phyloP scores from a whole-genome alignment of 768 basidiomycete genomes.

The Amanita brunnescens region DNA sequence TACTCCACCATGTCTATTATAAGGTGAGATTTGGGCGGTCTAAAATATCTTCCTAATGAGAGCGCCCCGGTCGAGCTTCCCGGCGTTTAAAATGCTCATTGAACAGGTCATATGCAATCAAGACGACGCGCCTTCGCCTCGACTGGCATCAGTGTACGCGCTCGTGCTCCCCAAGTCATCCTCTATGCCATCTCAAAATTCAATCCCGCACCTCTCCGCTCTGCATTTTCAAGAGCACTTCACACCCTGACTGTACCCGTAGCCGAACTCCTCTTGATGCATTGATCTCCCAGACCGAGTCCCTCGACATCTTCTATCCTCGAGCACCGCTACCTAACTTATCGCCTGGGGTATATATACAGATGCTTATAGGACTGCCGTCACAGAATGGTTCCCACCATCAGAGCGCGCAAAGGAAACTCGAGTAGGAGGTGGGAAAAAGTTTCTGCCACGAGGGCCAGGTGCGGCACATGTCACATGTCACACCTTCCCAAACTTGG shows the following conservation, averaged over 20 bases:
- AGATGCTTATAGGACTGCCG: slow-evolving; percentile 35
- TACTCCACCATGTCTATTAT: too few species aligned
- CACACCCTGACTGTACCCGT: too few species aligned
- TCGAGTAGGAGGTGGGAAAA: slow-evolving; percentile 69
- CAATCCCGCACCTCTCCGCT: slow-evolving; percentile 31
- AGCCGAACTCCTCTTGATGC: slow-evolving; percentile 49
- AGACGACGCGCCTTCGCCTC: too few species aligned
- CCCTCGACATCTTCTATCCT: slow-evolving; percentile 60
- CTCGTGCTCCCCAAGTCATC: too few species aligned
- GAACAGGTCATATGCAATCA: too few species aligned
- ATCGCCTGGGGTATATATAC: slow-evolving; percentile 44
- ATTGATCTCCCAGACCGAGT: slow-evolving; percentile 35
- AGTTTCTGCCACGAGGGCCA: slow-evolving; percentile 28
- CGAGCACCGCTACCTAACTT: slow-evolving; percentile 56
- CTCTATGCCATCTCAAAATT: slow-evolving; percentile 52
- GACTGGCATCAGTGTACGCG: too few species aligned
- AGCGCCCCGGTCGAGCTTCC: too few species aligned
- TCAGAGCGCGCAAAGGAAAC: slow-evolving; percentile 35
- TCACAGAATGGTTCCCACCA: slow-evolving; percentile 55
- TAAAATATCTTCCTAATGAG: too few species aligned
- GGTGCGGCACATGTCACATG: too few species aligned
- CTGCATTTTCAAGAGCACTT: slow-evolving; percentile 57
- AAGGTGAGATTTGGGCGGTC: too few species aligned
- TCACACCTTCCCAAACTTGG: too few species aligned
- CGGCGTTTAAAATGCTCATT: too few species aligned